These are phyloP conservation scores for Colletotrichum neosansevieriae DNA, from an alignment of 2,329 filamentous ascomycete species.

Conservation along the genomic window DNA sequence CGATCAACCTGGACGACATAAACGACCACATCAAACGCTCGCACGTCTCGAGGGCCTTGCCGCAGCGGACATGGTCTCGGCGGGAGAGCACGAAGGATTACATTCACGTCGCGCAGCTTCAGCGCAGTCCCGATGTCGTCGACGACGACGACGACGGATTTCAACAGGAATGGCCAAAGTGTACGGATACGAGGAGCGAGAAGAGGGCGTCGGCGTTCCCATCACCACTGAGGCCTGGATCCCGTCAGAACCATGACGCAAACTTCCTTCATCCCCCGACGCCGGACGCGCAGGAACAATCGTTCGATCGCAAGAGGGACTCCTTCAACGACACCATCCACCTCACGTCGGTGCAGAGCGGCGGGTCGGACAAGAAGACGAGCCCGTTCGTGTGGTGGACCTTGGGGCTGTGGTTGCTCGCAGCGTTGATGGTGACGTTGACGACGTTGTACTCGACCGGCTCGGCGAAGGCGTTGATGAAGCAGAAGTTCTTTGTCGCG, in stretches of 20 bases:
- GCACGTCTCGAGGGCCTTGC: not conserved
- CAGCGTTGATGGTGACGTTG: slow-evolving; percentile 25
- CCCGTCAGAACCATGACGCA: not conserved
- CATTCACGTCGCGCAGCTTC: too few relatives aligned
- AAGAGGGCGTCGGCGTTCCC: not conserved
- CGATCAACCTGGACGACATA: slow-evolving; percentile 28
- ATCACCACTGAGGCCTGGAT: not conserved
- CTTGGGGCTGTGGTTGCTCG: slow-evolving; percentile 21
- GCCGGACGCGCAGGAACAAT: slow-evolving; percentile 5
- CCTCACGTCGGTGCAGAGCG: slow-evolving; percentile 5
- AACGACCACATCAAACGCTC: slow-evolving; percentile 8
- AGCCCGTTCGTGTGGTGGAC: slow-evolving; percentile 36
- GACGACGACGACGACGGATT: not conserved
- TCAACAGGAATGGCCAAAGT: slow-evolving; percentile 1
- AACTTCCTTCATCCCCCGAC: slow-evolving; percentile 30
- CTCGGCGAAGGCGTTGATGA: slow-evolving; percentile 35
- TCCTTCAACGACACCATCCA: slow-evolving; percentile 16
- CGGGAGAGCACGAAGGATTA: not conserved
- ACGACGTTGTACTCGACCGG: slow-evolving; percentile 35
- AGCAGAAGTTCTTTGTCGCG: slow-evolving; percentile 27
- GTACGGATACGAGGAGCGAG: not conserved
- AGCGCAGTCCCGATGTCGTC: too few relatives aligned
- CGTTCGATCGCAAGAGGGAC: not conserved
- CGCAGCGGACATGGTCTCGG: slow-evolving; percentile 1
- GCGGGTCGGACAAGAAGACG: too few relatives aligned